Evolutionary conservation across 805 yeast genomes (phyloP), one percentile per base, ranked within the genome.

Genomic region (Torulaspora quercuum): DNA sequence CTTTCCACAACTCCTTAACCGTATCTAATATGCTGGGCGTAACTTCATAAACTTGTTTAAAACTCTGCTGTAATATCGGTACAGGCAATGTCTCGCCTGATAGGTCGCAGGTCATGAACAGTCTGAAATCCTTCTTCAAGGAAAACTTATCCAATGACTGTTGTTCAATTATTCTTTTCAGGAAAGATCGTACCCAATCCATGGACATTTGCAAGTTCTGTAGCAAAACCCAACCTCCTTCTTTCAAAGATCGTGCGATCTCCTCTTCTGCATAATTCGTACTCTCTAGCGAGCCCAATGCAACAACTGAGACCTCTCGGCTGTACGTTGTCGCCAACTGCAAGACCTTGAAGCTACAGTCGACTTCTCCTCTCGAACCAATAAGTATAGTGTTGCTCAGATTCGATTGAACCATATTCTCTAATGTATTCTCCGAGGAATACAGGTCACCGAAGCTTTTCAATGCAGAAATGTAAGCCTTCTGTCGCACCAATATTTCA

Each of bases 161-260:
- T 54, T 46, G 19, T 63, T 68, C 29, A 78, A 54, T n/a, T 56
- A 52, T 46, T 70, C 75, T 33, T 70, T 79, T 22, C 25, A 55
- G 32, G 12, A 84, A 57, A 7, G 64, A 52, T 9, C 70, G 73
- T 17, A 84, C 61, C 87, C 95, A 82, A 3, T 53, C 57, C 1
- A 72, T 63, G 0, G 92, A 76, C 69, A 82, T 72, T 41, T 90
- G 95, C 8, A 85, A 65, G 52, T 89, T 89, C 53, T 90, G 95
- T 19, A 90, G 58, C 18, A 89, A 49, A 0, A 90, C 57, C 95
- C 95, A 87, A 1, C 57, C 49, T 0, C 85, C 87, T 1, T 53
- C 52, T n/a, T 54, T 61, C 1, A 69, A 52, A 0, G 77, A 75
- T 7, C 55, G 58, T 1, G 55, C 50, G 6, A 86, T 61, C n/a